Base-by-base conservation (phyloP, 768 basidiomycete species). In the Trametes cinnabarina region DNA sequence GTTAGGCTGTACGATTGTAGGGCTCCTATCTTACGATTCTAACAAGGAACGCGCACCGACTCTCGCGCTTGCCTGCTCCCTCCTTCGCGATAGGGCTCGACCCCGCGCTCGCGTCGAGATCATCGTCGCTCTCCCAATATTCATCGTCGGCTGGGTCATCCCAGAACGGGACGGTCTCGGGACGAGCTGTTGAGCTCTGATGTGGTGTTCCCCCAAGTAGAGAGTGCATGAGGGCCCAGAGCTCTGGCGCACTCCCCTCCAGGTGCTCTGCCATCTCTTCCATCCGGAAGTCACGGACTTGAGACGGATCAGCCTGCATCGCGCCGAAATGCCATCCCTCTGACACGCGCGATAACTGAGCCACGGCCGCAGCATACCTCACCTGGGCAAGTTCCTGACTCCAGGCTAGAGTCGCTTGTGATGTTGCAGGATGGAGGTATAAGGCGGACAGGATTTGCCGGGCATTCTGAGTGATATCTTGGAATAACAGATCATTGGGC, bases 241-340 rank as follows among this genome's bases (percentile, higher is more conserved):
- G 11, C 35, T 28, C 35, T 4, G 35, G 49, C 1, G 26, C 22
- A 14, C 19, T 11, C 34, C 15, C 20, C 2, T 19, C 3, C 5
- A 22, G 17, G 26, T 17, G 7, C 7, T 17, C 9, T n/a, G 15
- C 28, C 40, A 42, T 32, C 3, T 40, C 39, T 23, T 34, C 39
- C 9, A 57, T 41, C 23, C 40, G 47, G 48, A 57, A 57, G 39
- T 50, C 39, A 15, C 19, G 19, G 17, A 57, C 17, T 10, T 57
- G 35, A 12, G 32, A 19, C 19, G 55, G 28, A 8, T 37, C 12
- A 15, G 55, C 55, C 19, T 34, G 47, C 23, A 34, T 7, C 4
- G 55, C 55, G 19, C 12, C 19, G 19, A 57, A 57, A 20, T 57
- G 55, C 55, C 55, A 57, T 9, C 32, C n/a, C 4, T 49, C 12